Conservation (phyloP, 1,139 yeast genomes). For the Candida labiduridarum region DNA sequence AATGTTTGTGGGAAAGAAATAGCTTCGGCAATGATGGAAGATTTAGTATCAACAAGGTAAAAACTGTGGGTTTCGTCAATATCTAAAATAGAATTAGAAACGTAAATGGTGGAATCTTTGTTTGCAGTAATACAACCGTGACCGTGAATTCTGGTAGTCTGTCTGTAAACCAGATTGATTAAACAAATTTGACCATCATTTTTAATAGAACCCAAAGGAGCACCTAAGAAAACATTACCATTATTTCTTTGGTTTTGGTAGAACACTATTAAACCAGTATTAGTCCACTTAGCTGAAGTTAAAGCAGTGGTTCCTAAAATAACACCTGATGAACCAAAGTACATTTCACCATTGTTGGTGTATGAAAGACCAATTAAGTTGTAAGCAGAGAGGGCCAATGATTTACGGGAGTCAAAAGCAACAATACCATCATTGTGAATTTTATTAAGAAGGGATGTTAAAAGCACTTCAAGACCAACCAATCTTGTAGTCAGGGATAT, state of each 20-base stretch:
- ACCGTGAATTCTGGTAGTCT: slow-evolving; percentile 28
- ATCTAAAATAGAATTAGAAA: slow-evolving; percentile 21
- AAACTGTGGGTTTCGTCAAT: slow-evolving; percentile 24
- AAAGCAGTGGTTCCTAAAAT: slow-evolving; percentile 22
- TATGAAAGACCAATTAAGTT: slow-evolving; percentile 23
- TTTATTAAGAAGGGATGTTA: slow-evolving; percentile 16
- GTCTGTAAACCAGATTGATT: slow-evolving; percentile 24
- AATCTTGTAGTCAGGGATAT: slow-evolving; percentile 6
- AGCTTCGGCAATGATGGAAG: slow-evolving; percentile 25
- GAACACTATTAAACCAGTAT: slow-evolving; percentile 30
- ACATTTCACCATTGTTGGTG: slow-evolving; percentile 32
- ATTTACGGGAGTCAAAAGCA: slow-evolving; percentile 23
- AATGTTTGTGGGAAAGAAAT: slow-evolving; percentile 22
- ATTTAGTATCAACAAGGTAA: slow-evolving; percentile 22
- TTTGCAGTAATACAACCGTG: slow-evolving; percentile 32
- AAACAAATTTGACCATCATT: slow-evolving; percentile 37
- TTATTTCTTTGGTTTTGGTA: slow-evolving; percentile 22
- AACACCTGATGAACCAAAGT: slow-evolving; percentile 27
- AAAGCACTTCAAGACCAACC: slow-evolving; percentile 16
- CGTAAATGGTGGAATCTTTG: slow-evolving; percentile 23
- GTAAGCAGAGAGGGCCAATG: slow-evolving; percentile 23
- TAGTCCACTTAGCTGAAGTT: slow-evolving; percentile 26
- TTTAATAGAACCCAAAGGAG: slow-evolving; percentile 20
- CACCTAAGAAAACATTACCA: slow-evolving; percentile 25
- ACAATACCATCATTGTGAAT: slow-evolving; percentile 26